phyloP scores from a whole-genome alignment of 139 green algal species.

The Coccomyxa sp. region DNA sequence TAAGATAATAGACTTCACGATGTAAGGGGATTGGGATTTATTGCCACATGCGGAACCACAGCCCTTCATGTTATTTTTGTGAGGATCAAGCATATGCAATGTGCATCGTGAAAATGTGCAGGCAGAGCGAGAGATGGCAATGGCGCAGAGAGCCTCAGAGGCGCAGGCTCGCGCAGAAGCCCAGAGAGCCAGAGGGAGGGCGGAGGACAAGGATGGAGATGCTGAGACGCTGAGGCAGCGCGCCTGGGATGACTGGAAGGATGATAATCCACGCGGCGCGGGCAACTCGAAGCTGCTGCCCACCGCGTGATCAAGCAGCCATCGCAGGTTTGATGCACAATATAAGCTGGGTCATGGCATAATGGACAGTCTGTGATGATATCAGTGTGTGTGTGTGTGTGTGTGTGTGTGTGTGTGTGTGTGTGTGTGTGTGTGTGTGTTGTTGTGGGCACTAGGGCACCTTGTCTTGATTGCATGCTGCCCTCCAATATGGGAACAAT shows the following conservation, averaged over 20 bases:
- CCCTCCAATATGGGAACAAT: no score
- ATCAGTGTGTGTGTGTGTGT: no score
- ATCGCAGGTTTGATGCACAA: neutral
- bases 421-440: no score
- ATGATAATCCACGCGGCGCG: constrained; percentile 67
- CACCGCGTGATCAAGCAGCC: constrained; percentile 27
- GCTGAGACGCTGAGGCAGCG: constrained; percentile 21
- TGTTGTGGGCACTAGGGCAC: no score
- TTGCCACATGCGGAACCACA: no score
- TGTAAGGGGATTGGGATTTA: no score
- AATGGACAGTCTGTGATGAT: no score
- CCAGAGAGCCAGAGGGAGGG: neutral
- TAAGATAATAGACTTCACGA: neutral
- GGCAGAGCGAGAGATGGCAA: constrained; percentile 31
- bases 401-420: no score
- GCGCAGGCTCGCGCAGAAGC: constrained; percentile 46
- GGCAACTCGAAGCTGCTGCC: constrained; percentile 82
- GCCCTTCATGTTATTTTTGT: no score
- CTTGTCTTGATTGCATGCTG: no score
- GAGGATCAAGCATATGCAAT: no score
- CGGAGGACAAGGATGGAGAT: constrained; percentile 9
- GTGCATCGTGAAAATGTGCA: neutral
- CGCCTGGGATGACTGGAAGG: constrained; percentile 78
- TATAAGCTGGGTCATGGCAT: no score
- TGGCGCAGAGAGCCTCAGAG: constrained; percentile 25